These are phyloP conservation scores for Lactuca sativa DNA, from an alignment of 129 eudicot species.

Conservation along the genomic window DNA sequence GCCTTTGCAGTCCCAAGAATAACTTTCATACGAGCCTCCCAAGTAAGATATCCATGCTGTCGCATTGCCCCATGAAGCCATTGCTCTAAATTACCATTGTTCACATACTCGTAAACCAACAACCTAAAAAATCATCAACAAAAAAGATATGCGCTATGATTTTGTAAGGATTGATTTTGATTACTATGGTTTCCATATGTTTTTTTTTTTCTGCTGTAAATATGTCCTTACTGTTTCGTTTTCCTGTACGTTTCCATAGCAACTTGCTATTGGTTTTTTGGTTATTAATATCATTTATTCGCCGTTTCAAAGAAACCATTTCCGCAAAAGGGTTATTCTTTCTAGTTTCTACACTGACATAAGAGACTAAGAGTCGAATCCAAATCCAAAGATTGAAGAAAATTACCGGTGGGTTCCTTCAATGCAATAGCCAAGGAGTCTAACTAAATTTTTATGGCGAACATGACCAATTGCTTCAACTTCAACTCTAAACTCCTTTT, in stretches of 20 bases:
- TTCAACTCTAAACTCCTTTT: conserved; percentile 75
- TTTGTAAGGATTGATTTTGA: too few relatives aligned
- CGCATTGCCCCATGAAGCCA: conserved; percentile 90
- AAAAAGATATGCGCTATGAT: background rate
- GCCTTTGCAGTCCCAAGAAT: conserved; percentile 84
- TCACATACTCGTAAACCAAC: conserved; percentile 84
- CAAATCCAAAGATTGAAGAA: too few relatives aligned
- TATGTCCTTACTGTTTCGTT: too few relatives aligned
- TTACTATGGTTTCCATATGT: too few relatives aligned
- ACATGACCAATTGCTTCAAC: conserved; percentile 93
- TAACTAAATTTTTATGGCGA: conserved; percentile 77
- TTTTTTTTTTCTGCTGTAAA: too few relatives aligned
- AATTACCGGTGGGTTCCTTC: conserved; percentile 85
- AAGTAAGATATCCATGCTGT: conserved; percentile 76
- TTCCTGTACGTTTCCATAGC: too few relatives aligned
- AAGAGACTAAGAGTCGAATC: too few relatives aligned
- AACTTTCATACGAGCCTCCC: conserved; percentile 87
- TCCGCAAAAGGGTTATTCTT: too few relatives aligned
- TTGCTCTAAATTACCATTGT: conserved; percentile 80
- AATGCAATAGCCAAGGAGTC: conserved; percentile 81
- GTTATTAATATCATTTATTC: too few relatives aligned
- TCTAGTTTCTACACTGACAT: too few relatives aligned
- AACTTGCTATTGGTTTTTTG: too few relatives aligned
- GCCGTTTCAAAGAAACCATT: too few relatives aligned
- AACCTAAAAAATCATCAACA: conserved; percentile 35